Evolutionary conservation across 768 basidiomycete genomes (phyloP).

Genomic region (Boletus bicolor): DNA sequence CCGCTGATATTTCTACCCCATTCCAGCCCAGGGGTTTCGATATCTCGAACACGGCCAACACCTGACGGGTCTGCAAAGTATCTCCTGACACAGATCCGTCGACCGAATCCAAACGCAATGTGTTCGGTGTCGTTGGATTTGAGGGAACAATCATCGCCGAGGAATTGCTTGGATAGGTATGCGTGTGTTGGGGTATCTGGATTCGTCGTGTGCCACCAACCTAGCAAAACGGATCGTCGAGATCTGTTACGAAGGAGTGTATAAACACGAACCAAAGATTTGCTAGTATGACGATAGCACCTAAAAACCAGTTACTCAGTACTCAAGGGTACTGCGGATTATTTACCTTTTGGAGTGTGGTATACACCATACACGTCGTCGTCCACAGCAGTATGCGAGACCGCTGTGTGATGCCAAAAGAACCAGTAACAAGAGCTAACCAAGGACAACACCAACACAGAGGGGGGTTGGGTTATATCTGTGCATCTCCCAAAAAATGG

Average conservation of each 20-base stretch:
- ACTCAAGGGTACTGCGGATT: neutral
- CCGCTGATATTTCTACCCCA: slow-evolving; percentile 3
- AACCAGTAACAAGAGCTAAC: neutral
- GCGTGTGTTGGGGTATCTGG: slow-evolving; percentile 33
- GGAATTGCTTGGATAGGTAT: slow-evolving; percentile 39
- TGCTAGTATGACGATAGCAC: slow-evolving; percentile 1
- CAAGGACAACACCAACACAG: neutral
- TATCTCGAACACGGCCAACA: slow-evolving; percentile 14
- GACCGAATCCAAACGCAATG: slow-evolving; percentile 24
- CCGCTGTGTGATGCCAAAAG: neutral
- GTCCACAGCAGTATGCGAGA: slow-evolving; percentile 31
- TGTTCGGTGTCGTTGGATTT: slow-evolving; percentile 1
- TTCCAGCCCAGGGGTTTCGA: slow-evolving; percentile 5
- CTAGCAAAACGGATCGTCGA: neutral
- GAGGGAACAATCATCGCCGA: slow-evolving; percentile 25
- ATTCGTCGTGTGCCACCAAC: slow-evolving; percentile 20
- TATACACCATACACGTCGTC: slow-evolving; percentile 43
- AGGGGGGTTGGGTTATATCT: neutral
- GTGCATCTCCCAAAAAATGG: slow-evolving; percentile 2
- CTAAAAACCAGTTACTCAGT: neutral
- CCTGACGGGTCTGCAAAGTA: slow-evolving; percentile 15
- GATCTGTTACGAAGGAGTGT: too few species aligned
- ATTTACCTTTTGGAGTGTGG: slow-evolving; percentile 42
- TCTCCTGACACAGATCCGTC: slow-evolving; percentile 22
- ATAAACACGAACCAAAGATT: slow-evolving; percentile 10